These are phyloP conservation scores for Fusarium pseudograminearum DNA, from an alignment of 2,329 filamentous ascomycete genomes.

Conservation along the genomic window DNA sequence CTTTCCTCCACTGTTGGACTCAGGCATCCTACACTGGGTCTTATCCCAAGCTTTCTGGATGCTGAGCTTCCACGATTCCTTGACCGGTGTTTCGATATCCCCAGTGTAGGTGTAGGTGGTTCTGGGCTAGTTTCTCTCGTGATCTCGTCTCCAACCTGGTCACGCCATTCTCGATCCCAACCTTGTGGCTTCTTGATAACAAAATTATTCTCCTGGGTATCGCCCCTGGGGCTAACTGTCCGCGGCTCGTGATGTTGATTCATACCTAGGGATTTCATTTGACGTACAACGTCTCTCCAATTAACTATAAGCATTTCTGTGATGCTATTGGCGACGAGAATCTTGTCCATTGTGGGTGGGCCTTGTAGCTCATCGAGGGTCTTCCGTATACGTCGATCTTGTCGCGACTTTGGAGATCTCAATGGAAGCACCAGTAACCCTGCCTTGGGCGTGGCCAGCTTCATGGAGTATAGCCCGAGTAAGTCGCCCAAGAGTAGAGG, in stretches of 20 bases:
- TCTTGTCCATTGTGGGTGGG: slow-evolving; percentile 63
- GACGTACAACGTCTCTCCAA: slow-evolving; percentile 72
- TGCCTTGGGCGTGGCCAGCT: slow-evolving; percentile 55
- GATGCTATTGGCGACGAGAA: slow-evolving; percentile 68
- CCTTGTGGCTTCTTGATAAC: slow-evolving; percentile 54
- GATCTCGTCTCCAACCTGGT: slow-evolving; percentile 20
- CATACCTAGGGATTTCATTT: slow-evolving; percentile 64
- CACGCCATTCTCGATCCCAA: slow-evolving; percentile 47
- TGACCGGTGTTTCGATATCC: slow-evolving; percentile 41
- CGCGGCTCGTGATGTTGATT: slow-evolving; percentile 43
- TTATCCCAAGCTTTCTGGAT: slow-evolving; percentile 41
- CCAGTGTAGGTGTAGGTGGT: slow-evolving; percentile 52
- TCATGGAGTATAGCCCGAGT: slow-evolving; percentile 64
- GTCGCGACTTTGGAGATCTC: slow-evolving; percentile 57
- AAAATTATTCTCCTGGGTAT: slow-evolving; percentile 55
- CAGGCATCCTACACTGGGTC: slow-evolving; percentile 44
- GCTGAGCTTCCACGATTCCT: slow-evolving; percentile 36
- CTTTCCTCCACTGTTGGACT: slow-evolving; percentile 53
- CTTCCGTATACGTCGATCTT: slow-evolving; percentile 43
- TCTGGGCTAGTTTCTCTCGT: slow-evolving; percentile 50
- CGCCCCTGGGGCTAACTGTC: slow-evolving; percentile 22
- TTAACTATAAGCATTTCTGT: slow-evolving; percentile 74
- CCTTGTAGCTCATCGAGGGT: slow-evolving; percentile 20
- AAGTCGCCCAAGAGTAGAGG: slow-evolving; percentile 72
- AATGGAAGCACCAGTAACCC: slow-evolving; percentile 59